A percentile compares a stretch with the other conserved stretches of the same genome.
Conservation (phyloP, 2,329 filamentous ascomycete species). For the Karstenula rhodostoma region DNA sequence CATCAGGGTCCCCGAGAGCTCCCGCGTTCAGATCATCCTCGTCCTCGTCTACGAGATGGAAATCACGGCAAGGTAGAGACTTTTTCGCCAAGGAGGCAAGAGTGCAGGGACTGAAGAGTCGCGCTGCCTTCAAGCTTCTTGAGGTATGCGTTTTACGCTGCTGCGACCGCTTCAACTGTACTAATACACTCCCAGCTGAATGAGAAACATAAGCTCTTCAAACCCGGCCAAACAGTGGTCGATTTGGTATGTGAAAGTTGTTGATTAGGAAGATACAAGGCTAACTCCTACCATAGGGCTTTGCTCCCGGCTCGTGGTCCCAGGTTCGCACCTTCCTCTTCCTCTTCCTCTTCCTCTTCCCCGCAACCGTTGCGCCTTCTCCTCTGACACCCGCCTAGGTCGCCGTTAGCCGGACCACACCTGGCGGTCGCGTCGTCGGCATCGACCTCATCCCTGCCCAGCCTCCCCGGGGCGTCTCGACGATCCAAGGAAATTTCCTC, state of each 20-base stretch:
- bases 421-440: constrained; percentile 81
- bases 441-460: constrained; percentile 94
- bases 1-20: constrained; percentile 15
- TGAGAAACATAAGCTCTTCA: constrained; percentile 80
- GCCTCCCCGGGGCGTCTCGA: constrained; percentile 89
- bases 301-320: constrained; percentile 73
- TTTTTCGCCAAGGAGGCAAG: constrained; percentile 76
- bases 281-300: constrained; percentile 63
- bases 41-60: constrained; percentile 80
- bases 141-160: constrained; percentile 64
- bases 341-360: constrained; percentile 2
- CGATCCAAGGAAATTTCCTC: constrained; percentile 94
- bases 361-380: neutral
- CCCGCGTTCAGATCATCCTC: constrained; percentile 39
- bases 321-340: constrained; percentile 51
- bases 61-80: constrained; percentile 78
- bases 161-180: constrained; percentile 2
- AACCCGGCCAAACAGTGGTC: constrained; percentile 81
- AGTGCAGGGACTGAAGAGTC: constrained; percentile 82
- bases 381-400: constrained; percentile 64
- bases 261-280: neutral
- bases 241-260: constrained; percentile 70
- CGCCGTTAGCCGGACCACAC: constrained; percentile 78
- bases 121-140: constrained; percentile 91
- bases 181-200: constrained; percentile 70